Percentiles rank a stretch among this genome's conserved stretches.
Conservation (phyloP, 176 grass and related monocot genomes). For the Aegilops umbellulata region DNA sequence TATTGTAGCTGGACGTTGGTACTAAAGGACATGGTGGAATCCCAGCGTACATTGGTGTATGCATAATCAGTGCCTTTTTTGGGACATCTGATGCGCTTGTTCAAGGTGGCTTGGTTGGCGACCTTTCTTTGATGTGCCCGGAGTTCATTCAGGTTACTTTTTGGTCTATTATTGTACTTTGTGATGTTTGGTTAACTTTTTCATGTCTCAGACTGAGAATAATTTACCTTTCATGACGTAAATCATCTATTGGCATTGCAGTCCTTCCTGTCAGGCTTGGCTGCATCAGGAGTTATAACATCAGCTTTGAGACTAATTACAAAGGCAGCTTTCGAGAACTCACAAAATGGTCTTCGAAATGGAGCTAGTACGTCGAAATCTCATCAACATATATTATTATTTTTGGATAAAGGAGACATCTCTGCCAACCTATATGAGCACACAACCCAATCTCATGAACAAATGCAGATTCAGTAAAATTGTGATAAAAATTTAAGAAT, state of each 20-base stretch:
- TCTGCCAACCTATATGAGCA: neutral
- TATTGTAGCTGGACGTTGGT: slow-evolving; percentile 81
- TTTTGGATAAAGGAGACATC: neutral
- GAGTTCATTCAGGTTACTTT: slow-evolving; percentile 81
- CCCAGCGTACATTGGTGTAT: slow-evolving; percentile 76
- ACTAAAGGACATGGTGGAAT: slow-evolving; percentile 79
- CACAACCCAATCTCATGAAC: neutral
- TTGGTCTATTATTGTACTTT: slow-evolving; percentile 18
- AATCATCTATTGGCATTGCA: slow-evolving; percentile 27
- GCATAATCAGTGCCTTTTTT: slow-evolving; percentile 78
- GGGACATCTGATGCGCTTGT: slow-evolving; percentile 82
- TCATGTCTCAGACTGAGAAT: neutral
- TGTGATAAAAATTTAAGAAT: neutral
- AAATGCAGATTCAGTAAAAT: slow-evolving; percentile 7
- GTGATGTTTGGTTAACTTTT: slow-evolving; percentile 23
- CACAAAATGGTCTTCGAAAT: slow-evolving; percentile 66
- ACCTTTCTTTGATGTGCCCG: slow-evolving; percentile 90
- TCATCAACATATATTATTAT: neutral
- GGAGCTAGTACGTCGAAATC: slow-evolving; percentile 55
- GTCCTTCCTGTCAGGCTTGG: slow-evolving; percentile 67
- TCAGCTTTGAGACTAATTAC: slow-evolving; percentile 72
- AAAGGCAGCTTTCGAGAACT: slow-evolving; percentile 77
- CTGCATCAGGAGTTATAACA: slow-evolving; percentile 60
- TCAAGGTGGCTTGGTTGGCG: slow-evolving; percentile 89
- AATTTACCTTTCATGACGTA: slow-evolving; percentile 20